Percentiles rank a stretch among this genome's conserved stretches.
These are phyloP conservation scores for Aspergillus bertholletiae DNA, from an alignment of 495 filamentous ascomycete species.

Conservation along the genomic window DNA sequence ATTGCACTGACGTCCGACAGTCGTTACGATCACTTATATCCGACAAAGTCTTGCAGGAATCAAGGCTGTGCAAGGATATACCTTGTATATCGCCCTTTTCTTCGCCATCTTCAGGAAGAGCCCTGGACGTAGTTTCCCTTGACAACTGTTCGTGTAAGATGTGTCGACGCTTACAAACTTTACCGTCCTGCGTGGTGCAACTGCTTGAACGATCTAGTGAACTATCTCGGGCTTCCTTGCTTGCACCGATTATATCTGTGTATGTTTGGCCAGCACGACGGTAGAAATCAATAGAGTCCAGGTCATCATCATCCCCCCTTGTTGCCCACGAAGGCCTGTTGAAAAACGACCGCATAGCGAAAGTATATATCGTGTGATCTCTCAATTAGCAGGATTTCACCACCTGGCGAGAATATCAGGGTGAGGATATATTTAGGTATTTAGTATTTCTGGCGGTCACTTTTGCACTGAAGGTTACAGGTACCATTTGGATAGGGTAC, in stretches of 20 bases:
- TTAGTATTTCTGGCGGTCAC: too few species aligned
- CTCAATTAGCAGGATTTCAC: neutral
- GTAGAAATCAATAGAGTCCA: conserved; percentile 56
- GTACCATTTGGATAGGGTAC: too few species aligned
- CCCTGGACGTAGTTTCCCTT: conserved; percentile 8
- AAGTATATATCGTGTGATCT: conserved; percentile 13
- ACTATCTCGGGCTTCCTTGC: conserved; percentile 30
- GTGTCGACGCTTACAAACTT: conserved; percentile 8
- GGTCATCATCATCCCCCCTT: conserved; percentile 36
- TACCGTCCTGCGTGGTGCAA: neutral
- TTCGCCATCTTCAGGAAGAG: neutral
- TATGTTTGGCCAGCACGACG: conserved; percentile 63
- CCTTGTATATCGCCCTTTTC: neutral
- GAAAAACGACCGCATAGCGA: conserved; percentile 59
- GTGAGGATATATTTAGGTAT: too few species aligned
- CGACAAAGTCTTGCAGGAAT: neutral
- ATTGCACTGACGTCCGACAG: neutral
- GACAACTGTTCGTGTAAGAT: neutral
- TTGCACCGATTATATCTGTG: conserved; percentile 54
- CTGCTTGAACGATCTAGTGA: conserved; percentile 8
- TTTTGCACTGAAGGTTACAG: too few species aligned
- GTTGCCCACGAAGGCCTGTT: conserved; percentile 61
- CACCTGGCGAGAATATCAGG: too few species aligned
- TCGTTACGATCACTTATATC: neutral
- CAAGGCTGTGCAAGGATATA: neutral